A percentile compares a stretch with the other conserved stretches of the same genome.
Evolutionary conservation across 176 grass and related monocot species (phyloP).

Genomic region (Saccharum spontaneum): DNA sequence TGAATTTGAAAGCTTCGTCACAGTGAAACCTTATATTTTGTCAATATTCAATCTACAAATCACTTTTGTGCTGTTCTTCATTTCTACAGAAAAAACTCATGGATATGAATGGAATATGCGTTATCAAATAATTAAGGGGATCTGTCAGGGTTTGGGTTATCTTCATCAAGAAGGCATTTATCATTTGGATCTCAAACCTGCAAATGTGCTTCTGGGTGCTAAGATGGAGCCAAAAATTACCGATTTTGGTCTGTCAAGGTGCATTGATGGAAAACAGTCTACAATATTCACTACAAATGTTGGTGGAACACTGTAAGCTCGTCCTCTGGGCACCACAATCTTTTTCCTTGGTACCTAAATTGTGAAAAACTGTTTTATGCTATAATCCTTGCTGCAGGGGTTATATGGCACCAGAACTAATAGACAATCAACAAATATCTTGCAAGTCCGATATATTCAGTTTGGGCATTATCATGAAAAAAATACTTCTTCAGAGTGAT

Average conservation of each 20-base stretch:
- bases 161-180: background rate
- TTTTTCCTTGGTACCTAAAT: background rate
- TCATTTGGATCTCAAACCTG: constrained; percentile 19
- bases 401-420: background rate
- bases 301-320: background rate
- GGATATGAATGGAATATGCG: background rate
- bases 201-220: constrained; percentile 1
- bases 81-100: background rate
- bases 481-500: background rate
- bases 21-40: background rate
- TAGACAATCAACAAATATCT: background rate
- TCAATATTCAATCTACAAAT: background rate
- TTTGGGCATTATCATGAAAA: background rate
- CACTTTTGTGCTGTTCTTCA: background rate
- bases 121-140: constrained; percentile 1
- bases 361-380: background rate
- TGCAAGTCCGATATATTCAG: constrained; percentile 20
- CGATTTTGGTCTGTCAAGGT: background rate
- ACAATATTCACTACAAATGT: background rate
- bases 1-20: background rate
- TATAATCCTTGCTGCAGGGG: background rate
- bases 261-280: background rate
- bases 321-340: too few species aligned
- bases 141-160: background rate
- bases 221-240: background rate